Percentiles rank a stretch among this genome's conserved stretches.
These are phyloP conservation scores for Pelargonium australe DNA, from an alignment of 441 rosid species.

Conservation along the genomic window DNA sequence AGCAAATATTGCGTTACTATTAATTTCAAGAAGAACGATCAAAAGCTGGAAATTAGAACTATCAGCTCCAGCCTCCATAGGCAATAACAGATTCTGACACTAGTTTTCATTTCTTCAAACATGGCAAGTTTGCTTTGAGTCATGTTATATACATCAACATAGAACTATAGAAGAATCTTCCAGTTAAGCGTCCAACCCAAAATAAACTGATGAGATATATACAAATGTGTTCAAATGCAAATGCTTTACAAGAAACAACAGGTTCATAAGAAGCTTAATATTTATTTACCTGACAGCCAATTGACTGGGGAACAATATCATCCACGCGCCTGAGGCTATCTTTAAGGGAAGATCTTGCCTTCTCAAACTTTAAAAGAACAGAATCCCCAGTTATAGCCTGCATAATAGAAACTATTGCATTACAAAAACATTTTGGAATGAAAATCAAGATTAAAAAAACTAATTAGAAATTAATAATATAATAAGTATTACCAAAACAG, in stretches of 20 bases:
- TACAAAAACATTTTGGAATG: too few relatives aligned
- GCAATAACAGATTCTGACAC: not conserved
- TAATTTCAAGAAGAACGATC: not conserved
- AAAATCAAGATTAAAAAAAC: not conserved
- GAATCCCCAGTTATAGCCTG: slow-evolving; percentile 98
- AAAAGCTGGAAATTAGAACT: not conserved
- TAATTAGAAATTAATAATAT: slow-evolving; percentile 8
- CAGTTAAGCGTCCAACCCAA: not conserved
- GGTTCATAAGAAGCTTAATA: not conserved
- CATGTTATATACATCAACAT: not conserved
- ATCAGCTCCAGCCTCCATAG: not conserved
- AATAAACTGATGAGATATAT: not conserved
- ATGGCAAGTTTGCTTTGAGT: not conserved
- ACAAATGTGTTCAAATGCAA: not conserved
- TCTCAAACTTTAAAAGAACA: slow-evolving; percentile 78
- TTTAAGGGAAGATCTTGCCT: slow-evolving; percentile 61
- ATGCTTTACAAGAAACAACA: slow-evolving; percentile 2
- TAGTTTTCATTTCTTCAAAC: too few relatives aligned
- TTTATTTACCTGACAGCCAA: slow-evolving; percentile 67
- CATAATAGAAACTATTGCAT: slow-evolving; percentile 19
- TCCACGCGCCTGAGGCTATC: slow-evolving; percentile 85
- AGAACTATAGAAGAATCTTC: not conserved
- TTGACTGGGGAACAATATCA: slow-evolving; percentile 86
- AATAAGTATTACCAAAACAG: not conserved
- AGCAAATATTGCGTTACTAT: slow-evolving; percentile 16